Evolutionary conservation across 257 asterid genomes (phyloP).

Genomic region (Capsicum chinense): DNA sequence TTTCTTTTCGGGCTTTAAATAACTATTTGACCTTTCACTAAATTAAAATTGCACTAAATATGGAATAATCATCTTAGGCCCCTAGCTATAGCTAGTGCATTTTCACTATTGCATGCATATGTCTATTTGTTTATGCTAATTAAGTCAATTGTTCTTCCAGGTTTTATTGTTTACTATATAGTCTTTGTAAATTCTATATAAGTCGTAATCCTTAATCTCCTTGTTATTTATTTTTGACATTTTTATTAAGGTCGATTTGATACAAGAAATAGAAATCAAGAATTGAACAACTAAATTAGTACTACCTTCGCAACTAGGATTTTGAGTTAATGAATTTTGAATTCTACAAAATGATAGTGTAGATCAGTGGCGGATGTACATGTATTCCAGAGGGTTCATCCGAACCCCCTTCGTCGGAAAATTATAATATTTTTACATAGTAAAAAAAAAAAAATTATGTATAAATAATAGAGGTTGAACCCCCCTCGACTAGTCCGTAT

Average conservation of each 20-base stretch:
- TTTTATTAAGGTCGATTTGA: no score
- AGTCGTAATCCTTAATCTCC: neutral
- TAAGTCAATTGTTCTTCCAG: conserved; percentile 12
- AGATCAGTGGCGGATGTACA: no score
- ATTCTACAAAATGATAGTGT: no score
- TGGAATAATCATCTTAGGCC: neutral
- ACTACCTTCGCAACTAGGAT: neutral
- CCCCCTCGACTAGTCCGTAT: no score
- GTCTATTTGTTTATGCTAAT: neutral
- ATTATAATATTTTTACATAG: no score
- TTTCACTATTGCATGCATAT: neutral
- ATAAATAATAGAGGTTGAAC: no score
- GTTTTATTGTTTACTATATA: neutral
- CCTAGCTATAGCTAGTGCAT: neutral
- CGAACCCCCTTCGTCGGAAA: no score
- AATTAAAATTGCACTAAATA: neutral
- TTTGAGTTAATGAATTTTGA: neutral
- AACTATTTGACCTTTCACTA: conserved; percentile 42
- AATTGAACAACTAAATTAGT: neutral
- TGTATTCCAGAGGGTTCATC: no score
- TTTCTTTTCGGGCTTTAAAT: conserved; percentile 18
- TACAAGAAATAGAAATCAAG: neutral
- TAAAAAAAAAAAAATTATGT: no score
- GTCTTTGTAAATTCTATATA: no score
- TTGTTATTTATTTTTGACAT: neutral